Evolutionary conservation across 139 green algal species (phyloP).

Genomic region (Chlamydomonas asymmetrica): DNA sequence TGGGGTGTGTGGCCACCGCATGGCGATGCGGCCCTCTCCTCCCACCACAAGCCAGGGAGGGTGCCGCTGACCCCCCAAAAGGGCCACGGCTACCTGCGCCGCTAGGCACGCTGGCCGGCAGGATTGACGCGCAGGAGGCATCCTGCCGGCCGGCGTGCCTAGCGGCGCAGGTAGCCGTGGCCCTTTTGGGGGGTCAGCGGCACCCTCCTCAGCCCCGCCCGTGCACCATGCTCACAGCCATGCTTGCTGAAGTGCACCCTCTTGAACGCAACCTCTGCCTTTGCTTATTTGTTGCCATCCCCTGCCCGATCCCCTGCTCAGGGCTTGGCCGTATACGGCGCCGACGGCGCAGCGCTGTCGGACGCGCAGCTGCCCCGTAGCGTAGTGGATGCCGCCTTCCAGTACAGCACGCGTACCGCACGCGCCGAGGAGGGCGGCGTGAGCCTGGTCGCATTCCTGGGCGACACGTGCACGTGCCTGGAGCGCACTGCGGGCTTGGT

Average conservation of each 20-base stretch:
- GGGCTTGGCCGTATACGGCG: conserved; percentile 43
- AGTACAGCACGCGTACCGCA: conserved; percentile 45
- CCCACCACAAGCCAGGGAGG: no score
- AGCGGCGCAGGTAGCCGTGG: no score
- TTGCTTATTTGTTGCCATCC: neutral
- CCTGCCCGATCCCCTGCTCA: neutral
- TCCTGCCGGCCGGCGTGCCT: no score
- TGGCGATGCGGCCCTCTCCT: no score
- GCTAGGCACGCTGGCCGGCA: no score
- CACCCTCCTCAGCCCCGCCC: no score
- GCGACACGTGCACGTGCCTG: conserved; percentile 84
- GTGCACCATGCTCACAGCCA: no score
- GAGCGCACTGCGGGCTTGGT: conserved; percentile 63
- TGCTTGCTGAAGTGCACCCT: neutral
- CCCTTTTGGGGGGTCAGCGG: no score
- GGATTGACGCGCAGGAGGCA: no score
- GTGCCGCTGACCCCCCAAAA: no score
- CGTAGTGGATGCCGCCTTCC: conserved; percentile 67
- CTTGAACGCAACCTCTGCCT: neutral
- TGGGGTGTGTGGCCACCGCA: no score
- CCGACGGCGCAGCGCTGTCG: conserved; percentile 34
- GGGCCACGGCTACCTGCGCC: no score
- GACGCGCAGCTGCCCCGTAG: conserved; percentile 44
- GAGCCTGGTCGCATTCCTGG: conserved; percentile 76
- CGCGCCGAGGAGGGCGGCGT: conserved; percentile 10